phyloP scores from a whole-genome alignment of 2,329 filamentous ascomycete species.

The Trichoderma hamatum region DNA sequence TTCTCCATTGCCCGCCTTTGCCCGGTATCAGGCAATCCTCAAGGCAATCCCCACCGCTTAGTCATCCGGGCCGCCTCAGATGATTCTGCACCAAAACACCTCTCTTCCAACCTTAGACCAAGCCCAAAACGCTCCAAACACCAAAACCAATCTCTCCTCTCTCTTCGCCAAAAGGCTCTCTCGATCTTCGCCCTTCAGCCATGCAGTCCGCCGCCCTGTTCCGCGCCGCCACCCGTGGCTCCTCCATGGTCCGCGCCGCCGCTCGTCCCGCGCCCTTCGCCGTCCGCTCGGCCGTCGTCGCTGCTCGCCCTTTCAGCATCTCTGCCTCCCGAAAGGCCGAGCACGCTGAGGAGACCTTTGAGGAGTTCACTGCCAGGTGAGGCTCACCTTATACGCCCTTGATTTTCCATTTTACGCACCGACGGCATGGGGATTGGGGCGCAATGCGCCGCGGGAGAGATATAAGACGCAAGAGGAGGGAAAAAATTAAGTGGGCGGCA shows the following conservation, averaged over 20 bases:
- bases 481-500: conserved; percentile 9
- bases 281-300: conserved; percentile 58
- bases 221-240: conserved; percentile 71
- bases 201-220: conserved; percentile 72
- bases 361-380: conserved; percentile 98
- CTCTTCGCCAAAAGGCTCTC: conserved; percentile 28
- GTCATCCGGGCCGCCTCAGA: conserved; percentile 39
- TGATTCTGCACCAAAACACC: conserved; percentile 38
- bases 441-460: conserved; percentile 2
- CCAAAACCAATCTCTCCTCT: conserved; percentile 21
- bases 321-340: conserved; percentile 56
- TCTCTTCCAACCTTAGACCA: conserved; percentile 38
- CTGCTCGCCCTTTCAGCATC: conserved; percentile 64
- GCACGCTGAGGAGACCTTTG: conserved; percentile 95
- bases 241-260: conserved; percentile 65
- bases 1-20: conserved; percentile 30
- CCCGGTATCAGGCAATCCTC: conserved; percentile 33
- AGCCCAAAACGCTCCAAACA: conserved; percentile 33
- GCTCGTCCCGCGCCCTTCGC: conserved; percentile 61
- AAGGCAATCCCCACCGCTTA: conserved; percentile 37
- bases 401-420: neutral
- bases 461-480: neutral
- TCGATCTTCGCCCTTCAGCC: conserved; percentile 33
- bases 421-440: neutral
- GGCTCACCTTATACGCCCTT: conserved; percentile 33